phyloP scores from a whole-genome alignment of 2,329 filamentous ascomycete species.

The Domatiomyces globalis region DNA sequence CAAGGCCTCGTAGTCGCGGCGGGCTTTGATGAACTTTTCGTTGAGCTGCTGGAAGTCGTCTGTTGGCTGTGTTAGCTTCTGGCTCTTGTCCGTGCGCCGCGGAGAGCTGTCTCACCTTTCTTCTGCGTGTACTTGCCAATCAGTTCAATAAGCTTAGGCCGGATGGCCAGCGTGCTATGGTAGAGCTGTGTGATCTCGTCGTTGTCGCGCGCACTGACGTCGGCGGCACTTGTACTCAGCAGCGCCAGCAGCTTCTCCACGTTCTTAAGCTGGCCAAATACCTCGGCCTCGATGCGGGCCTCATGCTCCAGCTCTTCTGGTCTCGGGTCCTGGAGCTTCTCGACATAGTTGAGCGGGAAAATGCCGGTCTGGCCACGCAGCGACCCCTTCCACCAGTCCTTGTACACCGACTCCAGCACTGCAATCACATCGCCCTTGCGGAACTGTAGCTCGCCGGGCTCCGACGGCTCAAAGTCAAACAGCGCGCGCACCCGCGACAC shows the following conservation, averaged over 20 bases:
- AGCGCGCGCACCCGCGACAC: conserved; percentile 87
- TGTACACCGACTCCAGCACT: conserved; percentile 93
- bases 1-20: conserved; percentile 90
- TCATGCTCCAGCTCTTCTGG: conserved; percentile 87
- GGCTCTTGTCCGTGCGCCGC: not conserved
- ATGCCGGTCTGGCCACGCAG: conserved; percentile 90
- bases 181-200: conserved; percentile 89
- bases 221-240: conserved; percentile 71
- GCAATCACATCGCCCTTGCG: conserved; percentile 95
- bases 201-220: conserved; percentile 74
- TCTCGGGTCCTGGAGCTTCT: conserved; percentile 90
- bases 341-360: conserved; percentile 96
- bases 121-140: conserved; percentile 99
- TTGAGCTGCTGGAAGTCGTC: conserved; percentile 98
- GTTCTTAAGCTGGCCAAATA: conserved; percentile 63
- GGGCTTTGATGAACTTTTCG: conserved; percentile 98
- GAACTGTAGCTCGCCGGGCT: conserved; percentile 88
- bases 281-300: conserved; percentile 81
- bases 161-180: conserved; percentile 83
- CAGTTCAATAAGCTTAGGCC: conserved; percentile 91
- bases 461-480: conserved; percentile 88
- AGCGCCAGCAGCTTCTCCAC: conserved; percentile 74
- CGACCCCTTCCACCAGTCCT: conserved; percentile 98
- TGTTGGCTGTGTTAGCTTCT: conserved; percentile 28
- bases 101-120: conserved; percentile 52